Evolutionary conservation across 768 basidiomycete species (phyloP).

Genomic region (Cystofilobasidium capitatum): DNA sequence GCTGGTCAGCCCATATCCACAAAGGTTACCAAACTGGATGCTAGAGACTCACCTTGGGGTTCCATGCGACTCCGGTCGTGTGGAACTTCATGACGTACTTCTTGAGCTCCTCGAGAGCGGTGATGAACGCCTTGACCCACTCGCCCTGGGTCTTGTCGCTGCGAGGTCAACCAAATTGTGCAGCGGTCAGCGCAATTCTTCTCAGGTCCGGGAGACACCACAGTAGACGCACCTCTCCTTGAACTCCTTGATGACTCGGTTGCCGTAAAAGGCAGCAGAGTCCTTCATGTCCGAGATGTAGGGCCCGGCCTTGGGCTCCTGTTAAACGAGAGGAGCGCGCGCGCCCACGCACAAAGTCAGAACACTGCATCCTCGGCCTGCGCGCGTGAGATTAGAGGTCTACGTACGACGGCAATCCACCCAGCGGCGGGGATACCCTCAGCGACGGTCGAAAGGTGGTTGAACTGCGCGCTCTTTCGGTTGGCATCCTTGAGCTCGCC

Average conservation of each 20-base stretch:
- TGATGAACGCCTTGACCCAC: conserved; percentile 69
- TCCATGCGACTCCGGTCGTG: conserved; percentile 81
- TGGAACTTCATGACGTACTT: conserved; percentile 78
- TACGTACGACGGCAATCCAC: conserved; percentile 75
- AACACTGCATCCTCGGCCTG: neutral
- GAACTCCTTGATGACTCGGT: conserved; percentile 81
- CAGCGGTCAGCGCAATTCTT: neutral
- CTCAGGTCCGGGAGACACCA: neutral
- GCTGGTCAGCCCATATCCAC: too few species aligned
- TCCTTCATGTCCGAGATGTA: conserved; percentile 77
- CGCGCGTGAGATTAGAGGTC: neutral
- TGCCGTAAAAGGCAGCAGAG: conserved; percentile 73
- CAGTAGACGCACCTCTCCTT: conserved; percentile 66
- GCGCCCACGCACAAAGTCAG: neutral
- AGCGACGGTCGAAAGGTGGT: conserved; percentile 67
- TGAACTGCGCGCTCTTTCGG: conserved; percentile 65
- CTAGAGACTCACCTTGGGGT: conserved; percentile 59
- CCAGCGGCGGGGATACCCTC: conserved; percentile 73
- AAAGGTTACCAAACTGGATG: too few species aligned
- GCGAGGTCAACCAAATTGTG: conserved; percentile 2
- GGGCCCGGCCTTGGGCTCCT: conserved; percentile 69
- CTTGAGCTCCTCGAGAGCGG: conserved; percentile 64
- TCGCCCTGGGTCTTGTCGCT: conserved; percentile 80
- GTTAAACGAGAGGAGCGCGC: conserved; percentile 8
- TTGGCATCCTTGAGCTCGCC: conserved; percentile 72